Evolutionary conservation across 257 asterid genomes (phyloP), one percentile per base, ranked within the genome.

Genomic region (Lithospermum erythrorhizon): DNA sequence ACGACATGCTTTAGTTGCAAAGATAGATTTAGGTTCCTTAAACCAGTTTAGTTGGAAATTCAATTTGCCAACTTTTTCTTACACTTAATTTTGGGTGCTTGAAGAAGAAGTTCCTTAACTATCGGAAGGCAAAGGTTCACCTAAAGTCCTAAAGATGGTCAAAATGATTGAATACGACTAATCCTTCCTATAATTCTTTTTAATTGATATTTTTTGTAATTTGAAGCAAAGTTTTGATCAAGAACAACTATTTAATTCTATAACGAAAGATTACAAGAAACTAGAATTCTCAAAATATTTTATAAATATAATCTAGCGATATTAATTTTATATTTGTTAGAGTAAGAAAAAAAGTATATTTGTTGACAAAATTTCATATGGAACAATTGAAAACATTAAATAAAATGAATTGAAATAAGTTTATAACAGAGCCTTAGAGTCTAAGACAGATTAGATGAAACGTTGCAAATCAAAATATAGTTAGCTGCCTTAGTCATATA

Each of bases 381-480:
- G n/a, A n/a, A n/a, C n/a, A n/a, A n/a, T n/a, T n/a, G n/a, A n/a
- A n/a, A n/a, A n/a, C n/a, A n/a, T n/a, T n/a, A n/a, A n/a, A n/a
- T n/a, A n/a, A n/a, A n/a, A n/a, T n/a, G n/a, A n/a, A n/a, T n/a
- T n/a, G n/a, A n/a, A n/a, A n/a, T n/a, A n/a, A n/a, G n/a, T n/a
- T n/a, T 63, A 68, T 27, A 65, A 59, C 64, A 76, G 77, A 81
- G 80, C 69, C 87, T 78, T 83, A 72, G 64, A 62, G 75, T 70
- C 67, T 75, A 85, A 87, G 96, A 76, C 75, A 76, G 73, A 75
- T 75, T 70, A 76, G 79, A 78, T 72, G 69, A 72, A 48, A 70
- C 71, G 73, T 75, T 53, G 66, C 59, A 64, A 37, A 61, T 54
- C 49, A 11, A 41, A 41, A 11, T 41, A 17, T 41, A 41, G 49